phyloP scores from a whole-genome alignment of 139 green algal species.

The Monoraphidium neglectum region DNA sequence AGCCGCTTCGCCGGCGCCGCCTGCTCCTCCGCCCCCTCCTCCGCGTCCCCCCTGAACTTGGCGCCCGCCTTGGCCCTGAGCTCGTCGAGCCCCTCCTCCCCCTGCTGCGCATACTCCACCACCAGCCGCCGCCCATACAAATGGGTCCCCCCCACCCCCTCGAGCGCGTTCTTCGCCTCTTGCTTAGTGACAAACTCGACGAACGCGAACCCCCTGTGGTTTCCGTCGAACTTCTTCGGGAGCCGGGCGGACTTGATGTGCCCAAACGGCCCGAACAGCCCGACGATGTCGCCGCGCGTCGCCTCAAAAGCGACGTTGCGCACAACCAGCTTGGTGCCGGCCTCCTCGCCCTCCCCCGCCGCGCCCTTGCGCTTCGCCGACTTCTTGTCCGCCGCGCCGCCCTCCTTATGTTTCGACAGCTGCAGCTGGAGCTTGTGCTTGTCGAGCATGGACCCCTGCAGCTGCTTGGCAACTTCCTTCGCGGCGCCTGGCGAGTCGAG shows the following conservation, averaged over 20 bases:
- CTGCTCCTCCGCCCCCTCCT: background rate
- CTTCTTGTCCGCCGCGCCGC: background rate
- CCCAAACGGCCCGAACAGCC: constrained; percentile 93
- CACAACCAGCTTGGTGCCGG: constrained; percentile 87
- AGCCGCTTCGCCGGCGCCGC: constrained; percentile 33
- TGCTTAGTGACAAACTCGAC: constrained; percentile 90
- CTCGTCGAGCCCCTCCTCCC: constrained; percentile 73
- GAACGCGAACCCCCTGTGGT: constrained; percentile 91
- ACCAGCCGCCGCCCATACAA: constrained; percentile 94
- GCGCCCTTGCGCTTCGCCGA: constrained; percentile 2
- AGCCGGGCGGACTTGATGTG: constrained; percentile 92
- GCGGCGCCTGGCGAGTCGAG: constrained; percentile 69
- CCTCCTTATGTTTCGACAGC: constrained; percentile 48
- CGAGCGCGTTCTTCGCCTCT: constrained; percentile 62
- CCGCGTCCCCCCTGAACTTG: constrained; percentile 44
- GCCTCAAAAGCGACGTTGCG: constrained; percentile 98
- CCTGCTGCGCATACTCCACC: constrained; percentile 83
- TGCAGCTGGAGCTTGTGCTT: constrained; percentile 90
- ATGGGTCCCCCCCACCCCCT: constrained; percentile 82
- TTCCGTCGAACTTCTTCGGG: constrained; percentile 98
- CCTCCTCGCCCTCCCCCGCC: background rate
- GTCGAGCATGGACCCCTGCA: constrained; percentile 84
- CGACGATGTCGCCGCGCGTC: constrained; percentile 88
- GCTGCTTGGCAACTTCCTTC: constrained; percentile 58
- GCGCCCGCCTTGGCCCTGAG: constrained; percentile 76